These are phyloP conservation scores for Neurospora discreta DNA, from an alignment of 495 filamentous ascomycete species.

Conservation along the genomic window DNA sequence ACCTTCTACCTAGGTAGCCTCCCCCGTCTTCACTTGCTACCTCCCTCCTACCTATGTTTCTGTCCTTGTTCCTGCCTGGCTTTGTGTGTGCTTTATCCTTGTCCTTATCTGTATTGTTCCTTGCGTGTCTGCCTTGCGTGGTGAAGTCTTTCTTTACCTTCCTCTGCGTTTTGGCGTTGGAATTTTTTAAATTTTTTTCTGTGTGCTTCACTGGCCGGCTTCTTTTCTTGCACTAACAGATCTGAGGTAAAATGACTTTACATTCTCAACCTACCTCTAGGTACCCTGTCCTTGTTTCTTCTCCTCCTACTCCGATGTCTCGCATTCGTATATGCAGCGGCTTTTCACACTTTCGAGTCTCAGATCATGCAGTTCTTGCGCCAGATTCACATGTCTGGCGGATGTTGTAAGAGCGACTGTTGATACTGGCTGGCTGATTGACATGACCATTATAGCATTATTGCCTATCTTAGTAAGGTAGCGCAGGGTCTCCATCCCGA, in stretches of 20 bases:
- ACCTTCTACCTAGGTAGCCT: not conserved
- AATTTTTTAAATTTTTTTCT: too few species aligned
- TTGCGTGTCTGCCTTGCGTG: not conserved
- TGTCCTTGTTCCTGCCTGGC: not conserved
- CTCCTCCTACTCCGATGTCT: too few species aligned
- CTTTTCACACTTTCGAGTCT: not conserved
- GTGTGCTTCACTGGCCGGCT: not conserved
- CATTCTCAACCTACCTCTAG: too few species aligned
- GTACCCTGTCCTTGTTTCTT: too few species aligned
- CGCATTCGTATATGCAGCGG: not conserved
- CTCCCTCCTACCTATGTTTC: not conserved
- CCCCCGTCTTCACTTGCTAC: too few species aligned
- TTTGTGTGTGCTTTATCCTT: too few species aligned
- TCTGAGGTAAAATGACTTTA: too few species aligned
- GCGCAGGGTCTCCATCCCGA: too few species aligned
- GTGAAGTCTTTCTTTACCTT: not conserved
- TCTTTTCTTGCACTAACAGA: not conserved
- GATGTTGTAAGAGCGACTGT: not conserved
- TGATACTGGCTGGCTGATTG: not conserved
- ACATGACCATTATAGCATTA: not conserved
- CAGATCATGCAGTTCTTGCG: not conserved
- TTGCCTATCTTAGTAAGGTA: too few species aligned
- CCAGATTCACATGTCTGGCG: not conserved
- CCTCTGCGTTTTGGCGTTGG: too few species aligned
- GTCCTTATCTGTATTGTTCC: too few species aligned